phyloP scores from a whole-genome alignment of 495 filamentous ascomycete species.

The Neurospora tetraspora region DNA sequence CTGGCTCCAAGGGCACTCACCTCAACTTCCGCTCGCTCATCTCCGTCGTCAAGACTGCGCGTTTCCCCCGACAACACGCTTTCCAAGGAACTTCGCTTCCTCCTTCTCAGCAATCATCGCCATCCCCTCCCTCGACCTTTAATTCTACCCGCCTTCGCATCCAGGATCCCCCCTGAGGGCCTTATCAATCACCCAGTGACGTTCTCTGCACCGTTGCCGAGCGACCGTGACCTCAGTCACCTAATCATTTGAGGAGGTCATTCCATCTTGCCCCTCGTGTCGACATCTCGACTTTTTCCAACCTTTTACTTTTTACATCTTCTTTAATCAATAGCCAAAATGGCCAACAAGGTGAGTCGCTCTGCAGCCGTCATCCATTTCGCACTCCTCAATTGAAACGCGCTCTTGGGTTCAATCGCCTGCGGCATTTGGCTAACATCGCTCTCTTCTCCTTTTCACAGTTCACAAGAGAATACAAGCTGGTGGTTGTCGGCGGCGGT shows the following conservation, averaged over 20 bases:
- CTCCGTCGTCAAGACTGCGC: background rate
- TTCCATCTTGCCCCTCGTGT: background rate
- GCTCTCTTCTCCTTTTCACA: constrained; percentile 25
- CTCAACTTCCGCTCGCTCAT: background rate
- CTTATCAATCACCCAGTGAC: background rate
- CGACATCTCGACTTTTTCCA: background rate
- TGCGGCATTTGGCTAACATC: constrained; percentile 5
- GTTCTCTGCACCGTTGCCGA: background rate
- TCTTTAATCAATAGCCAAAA: background rate
- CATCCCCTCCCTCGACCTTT: background rate
- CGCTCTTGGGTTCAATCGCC: background rate
- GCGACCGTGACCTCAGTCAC: background rate
- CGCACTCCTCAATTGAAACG: background rate
- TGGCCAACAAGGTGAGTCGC: background rate
- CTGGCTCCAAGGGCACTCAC: background rate
- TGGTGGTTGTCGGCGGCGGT: constrained; percentile 96
- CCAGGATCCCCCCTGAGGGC: background rate
- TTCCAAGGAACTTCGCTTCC: background rate
- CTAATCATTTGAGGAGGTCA: background rate
- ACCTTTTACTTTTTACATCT: background rate
- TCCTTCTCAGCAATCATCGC: background rate
- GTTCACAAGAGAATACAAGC: constrained; percentile 98
- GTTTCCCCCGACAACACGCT: background rate
- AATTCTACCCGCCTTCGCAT: background rate
- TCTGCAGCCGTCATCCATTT: background rate